Base-by-base conservation (phyloP, 2,329 filamentous ascomycete genomes). In the Ilyonectria robusta region DNA sequence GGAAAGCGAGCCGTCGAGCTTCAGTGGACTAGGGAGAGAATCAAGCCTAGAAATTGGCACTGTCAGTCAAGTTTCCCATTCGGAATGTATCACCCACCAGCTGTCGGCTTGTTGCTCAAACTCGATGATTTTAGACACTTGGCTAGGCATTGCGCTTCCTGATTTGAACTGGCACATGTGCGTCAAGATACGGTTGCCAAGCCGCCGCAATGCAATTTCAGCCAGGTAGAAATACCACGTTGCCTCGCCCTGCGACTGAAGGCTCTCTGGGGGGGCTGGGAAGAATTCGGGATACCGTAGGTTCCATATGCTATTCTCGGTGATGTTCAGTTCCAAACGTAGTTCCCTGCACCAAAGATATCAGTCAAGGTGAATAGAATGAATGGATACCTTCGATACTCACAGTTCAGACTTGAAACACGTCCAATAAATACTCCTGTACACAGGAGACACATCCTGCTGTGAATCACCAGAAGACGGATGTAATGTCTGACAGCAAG, bases 401-500 rank as follows among this genome's bases (percentile, higher is more conserved):
- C 35, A 62, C 60, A 62, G n/a, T 62, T 62, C 60, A 15, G 51
- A 62, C 13, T 62, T 62, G 53, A 62, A 62, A 19, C 42, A 56
- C 2, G 60, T 57, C 60, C 53, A 62, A n/a, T 62, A 57, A 4
- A 62, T 40, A 17, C 51, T 57, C 17, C 31, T 54, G 11, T 55
- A 37, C n/a, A 46, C 23, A 11, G 21, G 40, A 33, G 33, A 53
- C 2, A 9, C 13, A 13, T 46, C 44, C 13, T 56, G 26, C 3
- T 56, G 21, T 3, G 42, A 13, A 29, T 62, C 50, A 5, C 35
- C 13, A 6, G 51, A 42, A 21, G 53, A 23, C 4, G 60, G 23
- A 5, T 56, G 35, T 17, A 68, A 62, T 13, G 48, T 50, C 21
- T 68, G 67, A 19, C 62, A 70, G 23, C 60, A 66, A 9, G 65